Conservation (phyloP, 108 stramenopile species). For the Seminavis robusta region DNA sequence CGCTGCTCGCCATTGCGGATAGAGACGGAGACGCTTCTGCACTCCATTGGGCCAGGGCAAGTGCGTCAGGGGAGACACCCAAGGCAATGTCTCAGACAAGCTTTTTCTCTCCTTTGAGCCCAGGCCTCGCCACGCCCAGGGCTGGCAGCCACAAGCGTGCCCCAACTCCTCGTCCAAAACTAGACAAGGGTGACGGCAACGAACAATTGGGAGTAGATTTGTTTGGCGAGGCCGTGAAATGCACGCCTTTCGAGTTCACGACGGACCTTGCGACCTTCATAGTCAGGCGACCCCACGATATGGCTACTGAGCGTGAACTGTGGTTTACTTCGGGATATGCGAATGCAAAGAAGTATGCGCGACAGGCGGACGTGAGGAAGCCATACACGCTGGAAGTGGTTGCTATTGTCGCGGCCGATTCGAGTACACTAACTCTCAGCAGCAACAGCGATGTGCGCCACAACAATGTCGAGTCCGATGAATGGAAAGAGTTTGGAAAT, state of each 20-base stretch:
- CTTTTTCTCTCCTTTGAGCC: too few species aligned
- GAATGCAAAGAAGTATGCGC: constrained; percentile 25
- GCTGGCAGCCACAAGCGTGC: too few species aligned
- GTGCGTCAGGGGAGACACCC: too few species aligned
- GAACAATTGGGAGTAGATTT: too few species aligned
- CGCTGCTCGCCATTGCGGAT: too few species aligned
- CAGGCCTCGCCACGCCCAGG: too few species aligned
- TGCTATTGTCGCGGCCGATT: constrained; percentile 47
- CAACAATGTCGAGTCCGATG: too few species aligned
- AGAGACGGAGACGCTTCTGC: too few species aligned
- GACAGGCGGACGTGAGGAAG: constrained; percentile 37
- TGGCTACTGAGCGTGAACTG: constrained; percentile 2
- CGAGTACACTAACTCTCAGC: constrained; percentile 31
- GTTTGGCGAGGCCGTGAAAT: constrained; percentile 34
- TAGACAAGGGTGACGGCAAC: too few species aligned
- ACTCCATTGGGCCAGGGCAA: too few species aligned
- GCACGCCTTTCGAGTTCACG: constrained; percentile 55
- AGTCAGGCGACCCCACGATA: constrained; percentile 47
- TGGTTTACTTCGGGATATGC: constrained; percentile 19
- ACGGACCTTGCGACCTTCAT: constrained; percentile 43
- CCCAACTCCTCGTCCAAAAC: too few species aligned
- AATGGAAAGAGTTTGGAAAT: constrained; percentile 49
- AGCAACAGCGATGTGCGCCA: constrained; percentile 31
- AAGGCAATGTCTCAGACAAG: too few species aligned
- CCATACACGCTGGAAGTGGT: constrained; percentile 51